Evolutionary conservation across 2,329 filamentous ascomycete genomes (phyloP).

Genomic region (Fusarium sp.): DNA sequence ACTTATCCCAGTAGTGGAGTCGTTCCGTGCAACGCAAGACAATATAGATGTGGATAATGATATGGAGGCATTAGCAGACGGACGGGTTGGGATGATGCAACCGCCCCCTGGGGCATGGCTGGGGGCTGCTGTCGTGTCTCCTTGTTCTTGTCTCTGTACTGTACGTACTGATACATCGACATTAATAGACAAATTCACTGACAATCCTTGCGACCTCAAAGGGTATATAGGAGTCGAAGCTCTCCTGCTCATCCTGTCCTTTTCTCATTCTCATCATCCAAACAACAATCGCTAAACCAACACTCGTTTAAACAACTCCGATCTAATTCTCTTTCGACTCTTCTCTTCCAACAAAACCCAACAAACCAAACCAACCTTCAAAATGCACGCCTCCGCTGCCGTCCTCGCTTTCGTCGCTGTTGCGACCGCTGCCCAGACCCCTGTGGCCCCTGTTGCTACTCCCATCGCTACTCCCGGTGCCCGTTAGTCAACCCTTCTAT

Average conservation of each 20-base stretch:
- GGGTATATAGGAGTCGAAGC: constrained; percentile 39
- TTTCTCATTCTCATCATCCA: constrained; percentile 22
- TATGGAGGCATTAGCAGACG: background rate
- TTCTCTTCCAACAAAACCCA: constrained; percentile 7
- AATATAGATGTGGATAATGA: constrained; percentile 1
- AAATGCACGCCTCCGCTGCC: constrained; percentile 44
- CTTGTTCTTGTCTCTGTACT: background rate
- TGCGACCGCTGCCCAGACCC: constrained; percentile 39
- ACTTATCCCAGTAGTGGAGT: constrained; percentile 27
- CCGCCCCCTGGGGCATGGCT: constrained; percentile 37
- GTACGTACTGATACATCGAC: constrained; percentile 5
- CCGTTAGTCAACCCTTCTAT: constrained; percentile 29
- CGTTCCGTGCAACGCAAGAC: constrained; percentile 20
- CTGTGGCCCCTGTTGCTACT: constrained; percentile 36
- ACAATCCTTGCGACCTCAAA: constrained; percentile 28
- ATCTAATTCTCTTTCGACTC: constrained; percentile 22
- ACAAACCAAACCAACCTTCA: constrained; percentile 31
- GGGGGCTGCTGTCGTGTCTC: background rate
- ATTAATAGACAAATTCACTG: constrained; percentile 12
- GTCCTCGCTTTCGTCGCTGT: constrained; percentile 46
- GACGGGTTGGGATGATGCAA: constrained; percentile 40
- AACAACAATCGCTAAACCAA: constrained; percentile 36
- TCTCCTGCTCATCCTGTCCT: constrained; percentile 21
- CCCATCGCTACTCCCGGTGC: constrained; percentile 35
- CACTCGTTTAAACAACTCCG: constrained; percentile 31